These are phyloP conservation scores for Fusarium subtropicale DNA, from an alignment of 2,329 filamentous ascomycete species.

Conservation along the genomic window DNA sequence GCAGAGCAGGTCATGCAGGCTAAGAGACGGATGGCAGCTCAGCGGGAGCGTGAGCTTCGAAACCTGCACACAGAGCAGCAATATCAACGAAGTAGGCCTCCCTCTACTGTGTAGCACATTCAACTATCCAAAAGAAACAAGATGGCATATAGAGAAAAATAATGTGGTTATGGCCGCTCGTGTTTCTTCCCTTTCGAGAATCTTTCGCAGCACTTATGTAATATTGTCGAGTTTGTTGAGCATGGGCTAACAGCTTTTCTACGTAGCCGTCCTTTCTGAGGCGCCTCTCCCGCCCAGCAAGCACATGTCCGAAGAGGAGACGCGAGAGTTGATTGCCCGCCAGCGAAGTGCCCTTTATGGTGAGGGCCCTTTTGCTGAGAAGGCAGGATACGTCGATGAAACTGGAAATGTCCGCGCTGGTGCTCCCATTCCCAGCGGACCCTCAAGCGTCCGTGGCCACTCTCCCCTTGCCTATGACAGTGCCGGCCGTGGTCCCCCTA, in stretches of 20 bases:
- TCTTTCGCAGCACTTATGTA: conserved; percentile 44
- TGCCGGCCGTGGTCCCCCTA: conserved; percentile 57
- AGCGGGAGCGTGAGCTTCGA: conserved; percentile 97
- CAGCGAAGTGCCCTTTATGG: conserved; percentile 96
- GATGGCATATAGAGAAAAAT: conserved; percentile 55
- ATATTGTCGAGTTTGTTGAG: conserved; percentile 47
- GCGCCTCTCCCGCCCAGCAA: conserved; percentile 66
- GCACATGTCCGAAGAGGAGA: conserved; percentile 94
- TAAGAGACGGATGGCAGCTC: conserved; percentile 98
- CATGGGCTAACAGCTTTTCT: conserved; percentile 55
- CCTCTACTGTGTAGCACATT: conserved; percentile 76
- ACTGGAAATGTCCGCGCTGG: conserved; percentile 71
- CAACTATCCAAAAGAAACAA: conserved; percentile 52
- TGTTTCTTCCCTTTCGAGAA: conserved; percentile 43
- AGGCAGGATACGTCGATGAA: conserved; percentile 75
- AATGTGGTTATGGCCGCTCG: conserved; percentile 45
- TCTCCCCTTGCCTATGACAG: conserved; percentile 84
- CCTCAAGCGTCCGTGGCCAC: conserved; percentile 75
- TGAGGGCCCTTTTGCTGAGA: conserved; percentile 76
- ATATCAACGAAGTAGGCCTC: conserved; percentile 98
- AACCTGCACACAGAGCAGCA: conserved; percentile 99
- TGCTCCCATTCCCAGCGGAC: conserved; percentile 73
- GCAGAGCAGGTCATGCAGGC: conserved; percentile 99
- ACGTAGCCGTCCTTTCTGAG: conserved; percentile 65
- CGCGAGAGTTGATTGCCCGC: conserved; percentile 93